Evolutionary conservation across 306 rosid species (phyloP).

Genomic region (Prunus mira): DNA sequence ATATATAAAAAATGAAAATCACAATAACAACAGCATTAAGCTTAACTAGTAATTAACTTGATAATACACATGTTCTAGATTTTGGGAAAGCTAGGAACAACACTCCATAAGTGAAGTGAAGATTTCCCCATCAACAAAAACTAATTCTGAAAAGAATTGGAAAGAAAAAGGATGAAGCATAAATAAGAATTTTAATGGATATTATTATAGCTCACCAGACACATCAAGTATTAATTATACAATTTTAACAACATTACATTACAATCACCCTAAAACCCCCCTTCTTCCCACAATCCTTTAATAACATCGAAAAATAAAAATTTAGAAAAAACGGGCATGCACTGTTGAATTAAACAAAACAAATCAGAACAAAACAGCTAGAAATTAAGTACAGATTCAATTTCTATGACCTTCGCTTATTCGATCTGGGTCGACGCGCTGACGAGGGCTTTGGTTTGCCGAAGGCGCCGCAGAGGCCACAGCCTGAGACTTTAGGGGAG

Average conservation of each 20-base stretch:
- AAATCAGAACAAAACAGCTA: not conserved
- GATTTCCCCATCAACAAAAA: not conserved
- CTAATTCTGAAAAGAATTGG: not conserved
- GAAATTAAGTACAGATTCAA: not conserved
- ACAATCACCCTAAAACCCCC: not conserved
- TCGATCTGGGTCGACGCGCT: slow-evolving; percentile 31
- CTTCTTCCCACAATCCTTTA: not conserved
- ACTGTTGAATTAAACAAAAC: not conserved
- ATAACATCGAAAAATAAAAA: not conserved
- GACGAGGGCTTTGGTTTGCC: slow-evolving; percentile 41
- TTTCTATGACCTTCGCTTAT: slow-evolving; percentile 31
- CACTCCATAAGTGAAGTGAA: not conserved
- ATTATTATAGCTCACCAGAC: not conserved
- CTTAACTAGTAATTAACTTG: not conserved
- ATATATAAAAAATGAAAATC: not conserved
- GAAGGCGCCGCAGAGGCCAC: slow-evolving; percentile 56
- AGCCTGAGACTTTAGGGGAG: slow-evolving; percentile 62
- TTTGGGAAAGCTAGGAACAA: not conserved
- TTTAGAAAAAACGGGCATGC: not conserved
- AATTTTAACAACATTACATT: slow-evolving; percentile 9
- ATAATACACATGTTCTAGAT: not conserved
- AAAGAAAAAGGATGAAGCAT: not conserved
- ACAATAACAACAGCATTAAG: not conserved
- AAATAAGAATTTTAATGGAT: not conserved
- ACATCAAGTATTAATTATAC: slow-evolving; percentile 17